These are phyloP conservation scores for Didymella keratinophila DNA, from an alignment of 2,329 filamentous ascomycete genomes.

Conservation along the genomic window DNA sequence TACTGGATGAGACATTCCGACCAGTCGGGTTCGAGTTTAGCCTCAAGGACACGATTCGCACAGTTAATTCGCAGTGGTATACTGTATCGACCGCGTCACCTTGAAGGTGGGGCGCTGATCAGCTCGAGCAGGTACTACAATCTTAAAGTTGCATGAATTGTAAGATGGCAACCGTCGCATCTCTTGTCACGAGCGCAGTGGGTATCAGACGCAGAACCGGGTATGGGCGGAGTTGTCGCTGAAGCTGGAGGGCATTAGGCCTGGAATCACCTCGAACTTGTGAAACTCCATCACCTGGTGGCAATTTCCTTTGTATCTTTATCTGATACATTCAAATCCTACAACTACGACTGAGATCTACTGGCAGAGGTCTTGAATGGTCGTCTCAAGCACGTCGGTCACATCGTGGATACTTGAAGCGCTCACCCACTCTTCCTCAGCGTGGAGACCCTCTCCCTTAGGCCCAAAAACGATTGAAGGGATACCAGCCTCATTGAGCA, in stretches of 20 bases:
- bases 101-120: background rate
- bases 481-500: constrained; percentile 57
- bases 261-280: background rate
- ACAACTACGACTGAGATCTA: background rate
- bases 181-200: background rate
- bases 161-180: background rate
- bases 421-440: constrained; percentile 60
- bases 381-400: constrained; percentile 1
- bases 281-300: background rate
- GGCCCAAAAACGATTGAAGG: constrained; percentile 59
- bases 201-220: background rate
- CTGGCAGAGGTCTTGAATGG: background rate
- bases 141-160: background rate
- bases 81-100: background rate
- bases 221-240: background rate
- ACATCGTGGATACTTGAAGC: constrained; percentile 26
- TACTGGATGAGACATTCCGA: constrained; percentile 5
- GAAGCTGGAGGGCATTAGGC: background rate
- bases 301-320: too few species aligned
- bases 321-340: too few species aligned
- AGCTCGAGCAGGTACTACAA: background rate
- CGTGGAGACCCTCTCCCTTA: constrained; percentile 59
- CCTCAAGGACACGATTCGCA: constrained; percentile 4
- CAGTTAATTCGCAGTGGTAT: constrained; percentile 5
- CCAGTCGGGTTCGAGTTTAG: constrained; percentile 7